Base-by-base conservation (phyloP, 805 yeast genomes). In the Candida stauntonica region DNA sequence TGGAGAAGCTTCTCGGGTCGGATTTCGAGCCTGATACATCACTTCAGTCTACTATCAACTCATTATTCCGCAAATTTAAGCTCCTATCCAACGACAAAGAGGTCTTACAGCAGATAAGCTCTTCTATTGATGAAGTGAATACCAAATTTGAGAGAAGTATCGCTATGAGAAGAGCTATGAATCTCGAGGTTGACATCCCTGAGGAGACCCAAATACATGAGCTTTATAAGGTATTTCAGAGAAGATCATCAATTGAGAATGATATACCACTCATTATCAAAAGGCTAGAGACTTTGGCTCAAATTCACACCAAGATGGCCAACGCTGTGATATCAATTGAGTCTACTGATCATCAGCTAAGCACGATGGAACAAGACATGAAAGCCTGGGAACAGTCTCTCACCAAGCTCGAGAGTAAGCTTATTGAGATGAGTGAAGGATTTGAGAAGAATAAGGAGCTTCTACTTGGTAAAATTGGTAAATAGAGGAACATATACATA, bases 301-400 rank as follows among this genome's bases (percentile, higher is more conserved):
- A 41, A 2, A 26, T 61, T 7, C 62, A 58, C 33, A 26, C 46
- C 7, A 40, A 44, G 2, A 26, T 54, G 2, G 40, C 46, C 1
- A 44, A 47, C 5, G 38, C 54, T 3, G 44, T 49, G 15, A 44
- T 41, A 4, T 32, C 52, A 2, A 46, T 50, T 2, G 50, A 52
- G 15, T 33, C 41, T 2, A 34, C 59, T 27, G 57, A 57, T 29
- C 15, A 28, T 4, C 40, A 36, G 3, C 37, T 62, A 5, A 29
- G 36, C 7, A 35, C 46, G 7, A 29, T 62, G 33, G 43, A 51
- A 21, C 34, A 31, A 11, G 62, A 60, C 33, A 41, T 57, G 15
- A 35, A 45, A 2, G 30, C 49, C 27, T 62, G 66, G 66, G 57
- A 57, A 24, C 26, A 39, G 16, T 41, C 53, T 4, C 38, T 58